Evolutionary conservation across 192 early-diverging fungal genomes (phyloP).

Genomic region (Diversispora epigaea): DNA sequence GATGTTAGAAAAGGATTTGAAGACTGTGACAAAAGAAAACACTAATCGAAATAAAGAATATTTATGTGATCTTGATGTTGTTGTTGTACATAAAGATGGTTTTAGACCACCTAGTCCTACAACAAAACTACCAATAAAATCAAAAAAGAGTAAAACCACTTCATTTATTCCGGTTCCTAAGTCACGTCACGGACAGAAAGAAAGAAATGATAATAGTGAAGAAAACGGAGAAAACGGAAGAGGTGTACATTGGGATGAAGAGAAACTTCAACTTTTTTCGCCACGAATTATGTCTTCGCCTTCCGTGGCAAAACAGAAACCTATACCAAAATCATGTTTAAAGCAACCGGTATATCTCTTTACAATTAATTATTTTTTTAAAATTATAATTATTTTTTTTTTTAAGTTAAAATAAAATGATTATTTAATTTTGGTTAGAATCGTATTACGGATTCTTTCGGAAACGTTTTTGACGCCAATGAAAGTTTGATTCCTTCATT

Average conservation of each 20-base stretch:
- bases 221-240: not conserved
- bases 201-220: too few species aligned
- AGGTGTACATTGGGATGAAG: not conserved
- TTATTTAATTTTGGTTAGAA: not conserved
- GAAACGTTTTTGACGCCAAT: constrained; percentile 13
- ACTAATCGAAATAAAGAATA: too few species aligned
- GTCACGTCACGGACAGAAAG: too few species aligned
- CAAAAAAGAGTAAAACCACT: too few species aligned
- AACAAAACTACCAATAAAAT: too few species aligned
- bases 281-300: not conserved
- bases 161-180: too few species aligned
- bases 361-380: not conserved
- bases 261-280: not conserved
- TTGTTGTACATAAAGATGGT: too few species aligned
- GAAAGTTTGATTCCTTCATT: not conserved
- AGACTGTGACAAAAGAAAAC: too few species aligned
- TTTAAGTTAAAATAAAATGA: not conserved
- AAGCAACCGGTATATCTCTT: not conserved
- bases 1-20: too few species aligned
- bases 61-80: too few species aligned
- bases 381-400: not conserved
- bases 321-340: constrained; percentile 9
- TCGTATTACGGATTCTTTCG: not conserved
- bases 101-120: too few species aligned
- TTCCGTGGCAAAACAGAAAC: not conserved